Conservation (phyloP, 2,329 filamentous ascomycete genomes). For the Diaporthe batatas region DNA sequence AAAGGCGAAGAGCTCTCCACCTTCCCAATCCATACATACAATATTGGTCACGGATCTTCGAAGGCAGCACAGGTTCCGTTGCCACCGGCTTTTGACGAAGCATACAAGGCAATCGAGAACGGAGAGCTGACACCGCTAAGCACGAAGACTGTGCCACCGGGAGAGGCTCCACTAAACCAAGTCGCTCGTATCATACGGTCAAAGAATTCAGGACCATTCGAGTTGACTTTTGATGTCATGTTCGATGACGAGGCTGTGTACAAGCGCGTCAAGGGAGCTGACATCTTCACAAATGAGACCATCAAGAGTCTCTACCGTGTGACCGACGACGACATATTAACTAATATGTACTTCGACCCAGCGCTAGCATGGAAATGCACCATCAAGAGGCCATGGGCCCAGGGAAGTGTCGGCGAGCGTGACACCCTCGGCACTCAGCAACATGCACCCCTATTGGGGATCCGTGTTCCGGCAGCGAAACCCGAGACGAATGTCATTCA, state of each 20-base stretch:
- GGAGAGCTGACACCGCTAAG: not conserved
- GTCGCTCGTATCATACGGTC: constrained; percentile 59
- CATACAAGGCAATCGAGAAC: not conserved
- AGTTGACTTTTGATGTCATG: constrained; percentile 66
- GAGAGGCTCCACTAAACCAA: constrained; percentile 46
- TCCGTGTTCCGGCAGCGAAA: not conserved
- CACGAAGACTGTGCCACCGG: not conserved
- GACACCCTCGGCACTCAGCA: constrained; percentile 11
- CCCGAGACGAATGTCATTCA: not conserved
- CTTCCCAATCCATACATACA: not conserved
- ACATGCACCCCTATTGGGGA: not conserved
- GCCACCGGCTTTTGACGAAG: not conserved
- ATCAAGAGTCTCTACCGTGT: constrained; percentile 5
- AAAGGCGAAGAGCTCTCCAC: not conserved
- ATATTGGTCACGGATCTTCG: not conserved
- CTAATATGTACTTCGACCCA: constrained; percentile 7
- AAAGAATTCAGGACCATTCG: constrained; percentile 66
- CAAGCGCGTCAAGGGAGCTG: constrained; percentile 49
- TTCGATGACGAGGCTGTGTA: constrained; percentile 56
- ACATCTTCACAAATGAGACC: not conserved
- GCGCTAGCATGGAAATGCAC: constrained; percentile 12
- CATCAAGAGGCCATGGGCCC: not conserved
- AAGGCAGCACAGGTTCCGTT: not conserved
- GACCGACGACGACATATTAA: not conserved
- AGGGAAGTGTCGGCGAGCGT: constrained; percentile 17